Evolutionary conservation across 2,329 filamentous ascomycete genomes (phyloP).

Genomic region (Talaromyces sp.): DNA sequence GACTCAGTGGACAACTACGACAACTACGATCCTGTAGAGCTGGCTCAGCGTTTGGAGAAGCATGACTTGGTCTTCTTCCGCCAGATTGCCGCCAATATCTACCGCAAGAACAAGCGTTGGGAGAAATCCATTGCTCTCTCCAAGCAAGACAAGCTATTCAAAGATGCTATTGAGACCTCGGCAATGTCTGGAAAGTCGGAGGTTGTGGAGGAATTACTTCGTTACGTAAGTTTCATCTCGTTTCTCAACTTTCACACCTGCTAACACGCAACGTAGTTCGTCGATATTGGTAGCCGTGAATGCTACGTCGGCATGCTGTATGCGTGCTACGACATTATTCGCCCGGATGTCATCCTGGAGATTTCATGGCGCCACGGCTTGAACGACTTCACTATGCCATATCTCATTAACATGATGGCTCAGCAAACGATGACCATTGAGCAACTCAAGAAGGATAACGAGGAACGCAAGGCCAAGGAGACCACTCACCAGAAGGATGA

Average conservation of each 20-base stretch:
- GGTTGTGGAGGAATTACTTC: constrained; percentile 89
- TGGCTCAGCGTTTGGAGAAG: constrained; percentile 89
- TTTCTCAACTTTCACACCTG: background rate
- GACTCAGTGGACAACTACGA: constrained; percentile 99
- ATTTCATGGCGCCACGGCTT: constrained; percentile 95
- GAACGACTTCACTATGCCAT: constrained; percentile 97
- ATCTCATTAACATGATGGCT: constrained; percentile 97
- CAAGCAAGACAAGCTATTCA: constrained; percentile 99
- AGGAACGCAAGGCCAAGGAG: constrained; percentile 74
- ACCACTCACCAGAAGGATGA: constrained; percentile 81
- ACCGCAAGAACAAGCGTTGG: constrained; percentile 99
- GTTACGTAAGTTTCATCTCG: constrained; percentile 72
- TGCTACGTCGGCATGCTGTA: constrained; percentile 99
- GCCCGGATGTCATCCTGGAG: constrained; percentile 87
- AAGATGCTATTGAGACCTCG: constrained; percentile 97
- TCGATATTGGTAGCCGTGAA: constrained; percentile 97
- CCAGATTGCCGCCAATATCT: constrained; percentile 96
- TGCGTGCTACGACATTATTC: constrained; percentile 94
- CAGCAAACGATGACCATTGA: constrained; percentile 87
- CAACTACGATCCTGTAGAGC: constrained; percentile 94
- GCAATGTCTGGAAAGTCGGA: constrained; percentile 87
- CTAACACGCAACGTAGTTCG: constrained; percentile 64
- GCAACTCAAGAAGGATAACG: constrained; percentile 87
- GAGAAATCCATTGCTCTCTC: constrained; percentile 97
- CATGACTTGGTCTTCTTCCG: constrained; percentile 99